Evolutionary conservation across 106 monocot genomes (phyloP), one percentile per base, ranked within the genome.

Genomic region (Dendrobium catenatum): DNA sequence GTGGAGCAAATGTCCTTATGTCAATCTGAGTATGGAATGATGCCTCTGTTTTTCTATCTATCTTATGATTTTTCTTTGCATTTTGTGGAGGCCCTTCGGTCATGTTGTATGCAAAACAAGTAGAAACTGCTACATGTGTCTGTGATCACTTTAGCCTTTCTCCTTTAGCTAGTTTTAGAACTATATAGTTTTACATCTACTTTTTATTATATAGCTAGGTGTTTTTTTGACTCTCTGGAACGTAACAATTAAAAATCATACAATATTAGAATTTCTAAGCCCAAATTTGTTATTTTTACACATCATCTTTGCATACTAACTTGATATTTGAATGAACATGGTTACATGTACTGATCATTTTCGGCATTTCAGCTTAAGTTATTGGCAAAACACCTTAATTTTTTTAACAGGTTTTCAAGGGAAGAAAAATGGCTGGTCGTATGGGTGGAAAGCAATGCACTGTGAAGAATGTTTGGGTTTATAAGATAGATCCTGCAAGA

Each of bases 401-500:
- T 5, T 7, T 42, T 76, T 26, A 68, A 41, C 80, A 93, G 90
- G 93, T 93, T 15, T 93, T 93, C 77, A 93, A 93, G 88, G 90
- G 90, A 19, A 90, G 85, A 80, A 93, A 93, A 80, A 93, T 93
- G 93, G 87, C 93, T 82, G 93, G 93, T 13, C 83, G 83, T 55
- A 93, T 93, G 93, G 93, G 93, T 81, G 84, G 78, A 48, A 86
- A 78, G 75, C 88, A 88, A 55, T 55, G 86, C 70, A 93, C 93
- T 0, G 87, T 90, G 9, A 93, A 93, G 74, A 93, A 93, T 82
- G 90, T 93, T 31, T 93, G 93, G 93, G 81, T 93, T 77, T 90
- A 93, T 80, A 90, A 93, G 85, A 90, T 93, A 70, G 93, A 93
- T 2, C 90, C 93, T 27, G 88, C 87, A 67, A 90, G 93, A 82